Percentiles rank a stretch among this genome's conserved stretches.
These are phyloP conservation scores for Wallacemonas sp. DNA, from an alignment of 208 protist species.

Conservation along the genomic window DNA sequence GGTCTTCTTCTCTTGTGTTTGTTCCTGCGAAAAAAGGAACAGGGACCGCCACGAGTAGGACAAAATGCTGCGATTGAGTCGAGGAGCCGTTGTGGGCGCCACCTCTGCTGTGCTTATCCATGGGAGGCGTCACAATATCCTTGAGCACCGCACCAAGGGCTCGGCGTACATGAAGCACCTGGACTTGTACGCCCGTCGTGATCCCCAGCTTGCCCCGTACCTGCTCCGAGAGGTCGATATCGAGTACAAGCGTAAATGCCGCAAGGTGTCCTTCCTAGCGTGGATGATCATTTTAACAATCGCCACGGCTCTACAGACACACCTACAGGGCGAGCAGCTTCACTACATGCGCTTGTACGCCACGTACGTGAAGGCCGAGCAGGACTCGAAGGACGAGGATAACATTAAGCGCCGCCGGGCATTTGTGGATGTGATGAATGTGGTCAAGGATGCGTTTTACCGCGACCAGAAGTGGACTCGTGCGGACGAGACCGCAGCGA, in stretches of 20 bases:
- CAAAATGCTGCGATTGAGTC: neutral
- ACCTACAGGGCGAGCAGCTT: conserved; percentile 75
- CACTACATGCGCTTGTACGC: conserved; percentile 88
- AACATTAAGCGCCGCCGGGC: conserved; percentile 68
- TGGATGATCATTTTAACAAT: conserved; percentile 84
- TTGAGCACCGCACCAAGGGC: conserved; percentile 86
- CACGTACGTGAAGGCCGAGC: conserved; percentile 59
- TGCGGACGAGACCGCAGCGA: conserved; percentile 47
- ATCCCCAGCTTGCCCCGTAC: conserved; percentile 88
- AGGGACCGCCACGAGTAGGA: no score
- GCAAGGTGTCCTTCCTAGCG: conserved; percentile 82
- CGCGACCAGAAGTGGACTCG: conserved; percentile 73
- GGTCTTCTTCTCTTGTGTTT: neutral
- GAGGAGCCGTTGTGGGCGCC: conserved; percentile 1
- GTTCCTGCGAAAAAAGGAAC: no score
- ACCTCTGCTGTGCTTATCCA: conserved; percentile 23
- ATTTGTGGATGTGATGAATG: conserved; percentile 79
- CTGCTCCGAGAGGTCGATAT: conserved; percentile 90
- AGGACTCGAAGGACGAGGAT: conserved; percentile 82
- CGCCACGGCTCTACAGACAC: conserved; percentile 55
- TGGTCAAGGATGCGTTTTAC: conserved; percentile 77
- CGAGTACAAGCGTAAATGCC: conserved; percentile 89
- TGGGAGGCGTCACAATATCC: conserved; percentile 51
- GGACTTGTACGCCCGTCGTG: conserved; percentile 88
- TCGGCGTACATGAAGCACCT: conserved; percentile 89